Percentiles rank a stretch among this genome's conserved stretches.
Evolutionary conservation across 2,329 filamentous ascomycete genomes (phyloP).

Genomic region (Scedosporium apiospermum): DNA sequence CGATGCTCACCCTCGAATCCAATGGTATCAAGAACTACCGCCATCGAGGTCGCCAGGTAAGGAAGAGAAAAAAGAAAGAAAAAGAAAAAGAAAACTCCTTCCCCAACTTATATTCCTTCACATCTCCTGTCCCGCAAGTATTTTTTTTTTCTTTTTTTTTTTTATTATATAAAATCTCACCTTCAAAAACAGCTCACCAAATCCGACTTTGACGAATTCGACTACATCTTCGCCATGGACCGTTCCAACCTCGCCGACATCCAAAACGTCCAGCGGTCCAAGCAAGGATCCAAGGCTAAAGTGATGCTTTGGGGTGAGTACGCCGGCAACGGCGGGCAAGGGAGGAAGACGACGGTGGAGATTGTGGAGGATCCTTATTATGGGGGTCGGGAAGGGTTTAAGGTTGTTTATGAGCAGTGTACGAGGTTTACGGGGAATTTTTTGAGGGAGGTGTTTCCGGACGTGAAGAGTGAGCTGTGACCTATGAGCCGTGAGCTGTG

Average conservation of each 20-base stretch:
- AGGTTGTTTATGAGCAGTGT: constrained; percentile 78
- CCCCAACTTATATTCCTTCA: not conserved
- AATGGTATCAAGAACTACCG: constrained; percentile 70
- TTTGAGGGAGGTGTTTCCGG: constrained; percentile 47
- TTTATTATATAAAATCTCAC: not conserved
- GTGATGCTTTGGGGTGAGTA: constrained; percentile 80
- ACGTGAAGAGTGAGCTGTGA: constrained; percentile 12
- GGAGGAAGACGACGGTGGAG: constrained; percentile 41
- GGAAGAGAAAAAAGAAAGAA: constrained; percentile 10
- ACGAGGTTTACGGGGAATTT: constrained; percentile 69
- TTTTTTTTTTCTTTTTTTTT: not conserved
- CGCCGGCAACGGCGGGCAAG: constrained; percentile 42
- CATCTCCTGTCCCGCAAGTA: not conserved
- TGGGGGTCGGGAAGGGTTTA: constrained; percentile 72
- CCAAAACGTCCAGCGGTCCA: constrained; percentile 47
- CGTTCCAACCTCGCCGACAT: constrained; percentile 67
- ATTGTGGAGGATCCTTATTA: constrained; percentile 88
- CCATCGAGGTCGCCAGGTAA: constrained; percentile 67
- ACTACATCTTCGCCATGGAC: constrained; percentile 96
- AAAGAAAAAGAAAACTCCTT: not conserved
- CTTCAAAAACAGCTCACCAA: constrained; percentile 34
- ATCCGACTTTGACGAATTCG: constrained; percentile 73
- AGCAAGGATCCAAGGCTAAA: constrained; percentile 48
- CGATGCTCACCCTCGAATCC: constrained; percentile 64
- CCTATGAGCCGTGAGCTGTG: not conserved